These are phyloP conservation scores for Rubia balearica DNA, from an alignment of 305 asterid species.

Conservation along the genomic window DNA sequence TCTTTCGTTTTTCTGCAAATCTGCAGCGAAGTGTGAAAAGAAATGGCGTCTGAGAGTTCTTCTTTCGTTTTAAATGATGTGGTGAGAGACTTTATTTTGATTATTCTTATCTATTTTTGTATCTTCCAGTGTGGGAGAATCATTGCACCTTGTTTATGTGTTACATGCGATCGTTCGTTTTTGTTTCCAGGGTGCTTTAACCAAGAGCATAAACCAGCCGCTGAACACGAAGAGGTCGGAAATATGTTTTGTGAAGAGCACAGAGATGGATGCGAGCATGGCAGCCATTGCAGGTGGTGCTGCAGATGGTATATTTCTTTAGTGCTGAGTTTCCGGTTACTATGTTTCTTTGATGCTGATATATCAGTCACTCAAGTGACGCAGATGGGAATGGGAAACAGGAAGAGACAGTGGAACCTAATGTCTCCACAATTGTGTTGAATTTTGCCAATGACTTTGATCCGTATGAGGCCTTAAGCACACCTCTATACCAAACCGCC, in stretches of 20 bases:
- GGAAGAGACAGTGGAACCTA: slow-evolving; percentile 35
- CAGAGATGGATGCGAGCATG: slow-evolving; percentile 46
- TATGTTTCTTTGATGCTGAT: not conserved
- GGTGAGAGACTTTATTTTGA: slow-evolving; percentile 26
- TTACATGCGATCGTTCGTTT: slow-evolving; percentile 21
- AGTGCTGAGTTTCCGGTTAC: not conserved
- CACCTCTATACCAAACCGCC: slow-evolving; percentile 93
- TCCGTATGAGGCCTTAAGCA: slow-evolving; percentile 73
- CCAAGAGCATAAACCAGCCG: slow-evolving; percentile 20
- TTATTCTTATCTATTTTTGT: not conserved
- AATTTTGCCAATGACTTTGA: slow-evolving; percentile 75
- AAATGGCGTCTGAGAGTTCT: slow-evolving; percentile 27
- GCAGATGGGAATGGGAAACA: slow-evolving; percentile 35
- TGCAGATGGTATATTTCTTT: slow-evolving; percentile 31
- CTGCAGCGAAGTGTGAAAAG: not conserved
- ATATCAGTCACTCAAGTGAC: slow-evolving; percentile 9
- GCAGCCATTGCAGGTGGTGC: slow-evolving; percentile 41
- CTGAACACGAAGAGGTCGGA: slow-evolving; percentile 25
- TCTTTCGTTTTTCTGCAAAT: not conserved
- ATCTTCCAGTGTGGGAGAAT: not conserved
- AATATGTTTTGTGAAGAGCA: slow-evolving; percentile 39
- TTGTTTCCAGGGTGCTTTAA: slow-evolving; percentile 22
- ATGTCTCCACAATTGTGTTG: slow-evolving; percentile 76
- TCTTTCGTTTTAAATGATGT: slow-evolving; percentile 31
- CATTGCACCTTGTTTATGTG: no score